phyloP scores from a whole-genome alignment of 1,284 basidiomycete genomes.

The Pseudozyma tsukubaensis region DNA sequence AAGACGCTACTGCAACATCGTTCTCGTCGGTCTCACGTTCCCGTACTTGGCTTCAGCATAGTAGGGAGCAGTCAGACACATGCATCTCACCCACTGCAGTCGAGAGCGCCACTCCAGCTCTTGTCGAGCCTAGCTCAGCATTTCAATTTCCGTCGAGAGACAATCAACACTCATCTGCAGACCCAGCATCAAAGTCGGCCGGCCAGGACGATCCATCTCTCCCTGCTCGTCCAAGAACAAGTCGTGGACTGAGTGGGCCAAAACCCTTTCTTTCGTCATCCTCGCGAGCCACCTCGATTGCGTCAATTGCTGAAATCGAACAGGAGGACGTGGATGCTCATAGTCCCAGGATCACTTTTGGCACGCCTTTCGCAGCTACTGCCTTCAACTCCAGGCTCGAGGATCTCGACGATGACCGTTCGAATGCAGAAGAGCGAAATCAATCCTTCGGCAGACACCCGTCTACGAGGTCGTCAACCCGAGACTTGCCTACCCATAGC shows the following conservation, averaged over 20 bases:
- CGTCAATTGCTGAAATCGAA: constrained; percentile 16
- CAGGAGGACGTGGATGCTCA: background rate
- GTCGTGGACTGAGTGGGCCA: constrained; percentile 16
- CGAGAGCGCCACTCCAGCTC: too few relatives aligned
- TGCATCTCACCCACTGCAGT: too few relatives aligned
- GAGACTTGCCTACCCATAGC: too few relatives aligned
- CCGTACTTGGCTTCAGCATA: constrained; percentile 7
- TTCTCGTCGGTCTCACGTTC: constrained; percentile 10
- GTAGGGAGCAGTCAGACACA: too few relatives aligned
- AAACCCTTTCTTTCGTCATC: constrained; percentile 31
- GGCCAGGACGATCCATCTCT: background rate
- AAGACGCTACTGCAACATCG: constrained; percentile 21
- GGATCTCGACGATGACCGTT: background rate
- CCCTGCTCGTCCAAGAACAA: constrained; percentile 24
- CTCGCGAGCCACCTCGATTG: constrained; percentile 19
- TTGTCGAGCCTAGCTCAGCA: background rate
- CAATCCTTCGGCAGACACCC: too few relatives aligned
- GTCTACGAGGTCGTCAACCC: too few relatives aligned
- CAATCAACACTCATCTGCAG: background rate
- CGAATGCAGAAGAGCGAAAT: background rate
- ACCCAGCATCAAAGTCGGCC: background rate
- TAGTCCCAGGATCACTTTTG: constrained; percentile 4
- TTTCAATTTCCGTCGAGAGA: constrained; percentile 27
- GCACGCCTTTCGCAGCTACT: constrained; percentile 22
- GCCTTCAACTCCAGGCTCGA: background rate